A percentile compares a stretch with the other conserved stretches of the same genome.
phyloP scores from a whole-genome alignment of 306 rosid genomes.

The Vicia villosa region DNA sequence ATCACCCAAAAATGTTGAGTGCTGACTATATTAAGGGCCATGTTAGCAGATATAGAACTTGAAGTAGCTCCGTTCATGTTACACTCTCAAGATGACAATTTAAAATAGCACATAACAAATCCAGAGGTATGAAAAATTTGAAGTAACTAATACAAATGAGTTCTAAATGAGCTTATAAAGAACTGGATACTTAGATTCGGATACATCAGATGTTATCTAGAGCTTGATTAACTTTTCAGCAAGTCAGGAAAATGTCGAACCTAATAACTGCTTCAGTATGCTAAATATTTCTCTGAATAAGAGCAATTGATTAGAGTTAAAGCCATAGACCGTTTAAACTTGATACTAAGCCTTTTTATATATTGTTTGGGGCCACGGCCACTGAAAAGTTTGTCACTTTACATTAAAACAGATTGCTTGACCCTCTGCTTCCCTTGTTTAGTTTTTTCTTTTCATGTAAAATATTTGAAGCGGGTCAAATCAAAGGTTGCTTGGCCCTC shows the following conservation, averaged over 20 bases:
- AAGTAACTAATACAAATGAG: constrained; percentile 16
- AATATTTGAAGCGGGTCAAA: too few relatives aligned
- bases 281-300: constrained; percentile 1
- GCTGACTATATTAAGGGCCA: constrained; percentile 16
- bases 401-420: not conserved
- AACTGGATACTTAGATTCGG: constrained; percentile 15
- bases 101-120: constrained; percentile 6
- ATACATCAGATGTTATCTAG: not conserved
- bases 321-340: not conserved
- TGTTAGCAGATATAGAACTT: not conserved
- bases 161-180: constrained; percentile 8
- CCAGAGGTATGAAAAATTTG: not conserved
- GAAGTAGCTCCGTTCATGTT: constrained; percentile 11
- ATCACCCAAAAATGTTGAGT: not conserved
- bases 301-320: not conserved
- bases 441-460: too few relatives aligned
- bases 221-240: constrained; percentile 21
- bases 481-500: not conserved
- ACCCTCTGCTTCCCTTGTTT: not conserved
- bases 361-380: not conserved
- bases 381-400: not conserved
- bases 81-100: constrained; percentile 28
- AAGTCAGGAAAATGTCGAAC: constrained; percentile 17
- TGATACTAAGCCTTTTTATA: not conserved
- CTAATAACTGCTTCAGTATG: not conserved